Base-by-base conservation (phyloP, 306 rosid genomes). In the Vachellia collinsii region DNA sequence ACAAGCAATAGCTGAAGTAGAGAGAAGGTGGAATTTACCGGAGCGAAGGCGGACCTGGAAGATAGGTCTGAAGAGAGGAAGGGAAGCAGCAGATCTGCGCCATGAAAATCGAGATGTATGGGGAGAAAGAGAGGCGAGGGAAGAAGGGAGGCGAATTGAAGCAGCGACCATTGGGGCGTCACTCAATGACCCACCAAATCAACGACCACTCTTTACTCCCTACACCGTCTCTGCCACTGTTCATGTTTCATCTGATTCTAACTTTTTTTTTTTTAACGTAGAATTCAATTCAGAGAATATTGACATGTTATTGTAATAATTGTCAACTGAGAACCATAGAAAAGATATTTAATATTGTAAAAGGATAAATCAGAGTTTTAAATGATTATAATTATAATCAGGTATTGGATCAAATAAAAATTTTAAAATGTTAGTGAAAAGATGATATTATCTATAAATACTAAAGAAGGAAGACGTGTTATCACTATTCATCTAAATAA, bases 111-210 rank as follows among this genome's bases (percentile, higher is more conserved):
- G 88, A 86, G 83, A 81, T 39, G 79, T 78, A 64, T 43, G 74
- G 7, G 80, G 75, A 41, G 83, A 62, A 37, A 90, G 75, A 74
- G 48, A 78, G 70, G 79, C 12, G 29, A 91, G 81, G 50, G 92
- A 87, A 82, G 89, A 72, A 79, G 89, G 86, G 37, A 92, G 82
- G 44, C 97, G 90, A 86, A 88, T 42, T 19, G 92, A 79, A 37
- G 88, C 89, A 76, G 77, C 81, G 56, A 79, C 88, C 90, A 87
- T 86, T 65, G 70, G 34, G 75, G 51, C 70, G 47, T 25, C 44
- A 16, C 23, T 41, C 53, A 70, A 42, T 20, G 4, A 20, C n/a
- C 14, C 53, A 19, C 72, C 20, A n/a, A 16, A n/a, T 42, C 36
- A 68, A 11, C 34, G 36, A 4, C 59, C 59, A 20, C 63, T 37